A percentile compares a stretch with the other conserved stretches of the same genome.
Evolutionary conservation across 352 stramenopile species (phyloP).

Genomic region (Pythium monospermum): DNA sequence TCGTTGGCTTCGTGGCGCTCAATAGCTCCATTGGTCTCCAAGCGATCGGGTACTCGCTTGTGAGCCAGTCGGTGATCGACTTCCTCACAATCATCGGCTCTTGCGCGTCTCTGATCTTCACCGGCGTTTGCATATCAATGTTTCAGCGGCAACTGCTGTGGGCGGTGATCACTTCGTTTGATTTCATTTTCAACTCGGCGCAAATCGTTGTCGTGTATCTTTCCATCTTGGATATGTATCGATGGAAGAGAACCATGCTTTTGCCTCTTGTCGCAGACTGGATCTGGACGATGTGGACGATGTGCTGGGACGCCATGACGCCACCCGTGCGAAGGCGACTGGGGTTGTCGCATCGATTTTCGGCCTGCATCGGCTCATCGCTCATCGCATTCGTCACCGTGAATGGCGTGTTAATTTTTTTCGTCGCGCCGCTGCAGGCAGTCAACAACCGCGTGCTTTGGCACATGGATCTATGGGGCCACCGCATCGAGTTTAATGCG

Average conservation of each 20-base stretch:
- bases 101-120: too few relatives aligned
- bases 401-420: background rate
- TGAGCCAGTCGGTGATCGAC: too few relatives aligned
- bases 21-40: too few relatives aligned
- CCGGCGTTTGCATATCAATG: too few relatives aligned
- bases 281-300: background rate
- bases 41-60: too few relatives aligned
- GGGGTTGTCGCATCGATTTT: background rate
- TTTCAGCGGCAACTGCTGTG: too few relatives aligned
- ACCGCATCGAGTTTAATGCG: background rate
- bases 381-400: background rate
- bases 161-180: too few relatives aligned
- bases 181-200: background rate
- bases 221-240: background rate
- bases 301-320: conserved; percentile 1
- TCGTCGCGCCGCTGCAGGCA: background rate
- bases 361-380: background rate
- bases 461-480: background rate
- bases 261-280: background rate
- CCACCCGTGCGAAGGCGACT: background rate
- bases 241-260: background rate
- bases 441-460: background rate
- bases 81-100: too few relatives aligned
- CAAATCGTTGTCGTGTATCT: background rate
- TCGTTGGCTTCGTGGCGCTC: too few relatives aligned